A percentile compares a stretch with the other conserved stretches of the same genome.
These are phyloP conservation scores for Bryoerythrophyllum caledonicum DNA, from an alignment of 225 moss, liverwort and hornwort genomes.

Conservation along the genomic window DNA sequence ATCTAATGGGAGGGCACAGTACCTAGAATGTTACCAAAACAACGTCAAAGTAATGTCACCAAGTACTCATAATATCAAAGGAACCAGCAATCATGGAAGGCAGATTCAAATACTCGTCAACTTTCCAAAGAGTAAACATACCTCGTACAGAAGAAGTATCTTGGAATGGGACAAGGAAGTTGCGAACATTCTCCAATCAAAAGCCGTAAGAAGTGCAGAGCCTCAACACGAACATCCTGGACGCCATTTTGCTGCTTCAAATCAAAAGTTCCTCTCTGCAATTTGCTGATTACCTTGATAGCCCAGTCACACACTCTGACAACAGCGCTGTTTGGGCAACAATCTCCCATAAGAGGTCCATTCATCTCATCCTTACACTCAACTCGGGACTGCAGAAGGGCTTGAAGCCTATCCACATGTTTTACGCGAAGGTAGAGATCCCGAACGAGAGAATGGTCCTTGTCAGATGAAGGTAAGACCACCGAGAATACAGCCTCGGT, in stretches of 20 bases:
- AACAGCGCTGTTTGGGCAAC: constrained; percentile 24
- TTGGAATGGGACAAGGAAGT: constrained; percentile 46
- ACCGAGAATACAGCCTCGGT: constrained; percentile 37
- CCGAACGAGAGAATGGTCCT: constrained; percentile 19
- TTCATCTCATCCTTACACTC: constrained; percentile 17
- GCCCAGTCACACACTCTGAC: constrained; percentile 50
- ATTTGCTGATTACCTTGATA: constrained; percentile 35
- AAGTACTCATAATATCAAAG: constrained; percentile 12
- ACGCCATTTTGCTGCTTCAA: constrained; percentile 26
- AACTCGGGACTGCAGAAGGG: constrained; percentile 36
- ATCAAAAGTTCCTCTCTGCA: constrained; percentile 30
- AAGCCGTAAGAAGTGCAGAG: constrained; percentile 41
- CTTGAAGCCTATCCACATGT: constrained; percentile 33
- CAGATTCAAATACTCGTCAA: not conserved
- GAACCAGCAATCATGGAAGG: not conserved
- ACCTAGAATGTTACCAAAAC: not conserved
- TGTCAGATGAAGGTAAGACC: constrained; percentile 29
- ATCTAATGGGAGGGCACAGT: not conserved
- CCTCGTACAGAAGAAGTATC: constrained; percentile 64
- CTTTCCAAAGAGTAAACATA: constrained; percentile 24
- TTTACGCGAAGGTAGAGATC: constrained; percentile 49
- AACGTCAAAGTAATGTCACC: constrained; percentile 12
- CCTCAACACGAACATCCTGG: constrained; percentile 38
- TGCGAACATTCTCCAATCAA: constrained; percentile 44
- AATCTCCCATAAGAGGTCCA: constrained; percentile 24